Base-by-base conservation (phyloP, 2,329 filamentous ascomycete genomes). In the Leptographium radiaticola region DNA sequence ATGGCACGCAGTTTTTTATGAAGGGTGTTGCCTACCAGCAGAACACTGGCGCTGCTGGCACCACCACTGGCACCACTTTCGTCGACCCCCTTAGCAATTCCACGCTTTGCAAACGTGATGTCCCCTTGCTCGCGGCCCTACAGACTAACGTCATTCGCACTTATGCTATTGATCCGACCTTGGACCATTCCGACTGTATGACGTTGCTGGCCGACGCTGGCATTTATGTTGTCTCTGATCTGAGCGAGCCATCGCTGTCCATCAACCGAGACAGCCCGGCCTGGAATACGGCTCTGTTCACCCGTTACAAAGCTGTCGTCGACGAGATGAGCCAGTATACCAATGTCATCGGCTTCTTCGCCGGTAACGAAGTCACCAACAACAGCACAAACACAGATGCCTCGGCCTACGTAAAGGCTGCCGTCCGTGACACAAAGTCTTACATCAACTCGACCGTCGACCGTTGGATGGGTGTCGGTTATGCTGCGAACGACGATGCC, bases 331-430 rank as follows among this genome's bases (percentile, higher is more conserved):
- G 79, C 62, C 76, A 87, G 67, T 97, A 95, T 77, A 78, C 80
- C 70, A 98, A 98, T 73, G 84, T 88, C 51, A 83, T 98, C 59
- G 93, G 93, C 64, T 98, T 97, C 84, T 97, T 98, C 69, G 91
- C 90, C 62, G 93, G 93, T 67, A 98, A 98, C 72, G 93, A 98
- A 74, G 93, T 98, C 58, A 85, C 89, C 63, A 95, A 96, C 76
- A 79, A 83, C 64, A 76, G 77, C 62, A 90, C 84, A 78, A 96
- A 95, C 80, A 97, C 91, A 51, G 73, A 79, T 57, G 88, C 91
- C 51, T 93, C 88, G 58, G 89, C 91, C 61, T 98, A 86, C 68
- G 93, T 98, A 72, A 98, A 97, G 81, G 93, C 91, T 57, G 90
- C 93, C 58, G 89, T 97, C 59, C 90, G 93, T 66, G 93, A 98